phyloP scores from a whole-genome alignment of 164 flowering plant genomes.

The Buxus sempervirens region DNA sequence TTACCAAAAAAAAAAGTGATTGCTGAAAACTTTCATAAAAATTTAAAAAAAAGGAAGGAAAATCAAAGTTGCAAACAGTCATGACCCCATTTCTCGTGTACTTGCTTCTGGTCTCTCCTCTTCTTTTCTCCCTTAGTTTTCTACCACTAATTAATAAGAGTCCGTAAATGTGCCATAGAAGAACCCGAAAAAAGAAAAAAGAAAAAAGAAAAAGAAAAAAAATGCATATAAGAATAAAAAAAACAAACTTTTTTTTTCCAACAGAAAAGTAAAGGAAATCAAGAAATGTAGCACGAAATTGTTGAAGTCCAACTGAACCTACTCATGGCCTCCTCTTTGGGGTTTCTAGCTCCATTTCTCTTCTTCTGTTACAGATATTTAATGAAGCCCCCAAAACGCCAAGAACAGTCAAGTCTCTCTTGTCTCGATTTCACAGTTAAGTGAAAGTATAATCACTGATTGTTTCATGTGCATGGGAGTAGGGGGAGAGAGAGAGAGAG shows the following conservation, averaged over 20 bases:
- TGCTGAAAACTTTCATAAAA: too few relatives aligned
- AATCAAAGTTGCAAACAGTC: background rate
- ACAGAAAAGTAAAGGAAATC: slow-evolving; percentile 2
- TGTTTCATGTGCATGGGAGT: background rate
- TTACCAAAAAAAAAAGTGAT: too few relatives aligned
- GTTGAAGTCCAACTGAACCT: slow-evolving; percentile 12
- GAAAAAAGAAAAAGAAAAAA: background rate
- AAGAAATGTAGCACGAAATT: background rate
- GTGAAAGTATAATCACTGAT: too few relatives aligned
- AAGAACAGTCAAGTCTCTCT: too few relatives aligned
- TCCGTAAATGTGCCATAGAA: background rate
- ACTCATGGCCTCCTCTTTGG: background rate
- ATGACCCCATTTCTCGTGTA: background rate
- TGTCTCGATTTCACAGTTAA: too few relatives aligned
- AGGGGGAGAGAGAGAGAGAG: background rate
- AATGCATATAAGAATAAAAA: background rate
- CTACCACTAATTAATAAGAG: background rate
- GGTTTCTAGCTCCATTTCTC: background rate
- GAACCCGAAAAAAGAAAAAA: too few relatives aligned
- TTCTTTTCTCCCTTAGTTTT: too few relatives aligned
- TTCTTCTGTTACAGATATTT: background rate
- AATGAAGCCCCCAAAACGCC: background rate
- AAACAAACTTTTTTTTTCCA: slow-evolving; percentile 2
- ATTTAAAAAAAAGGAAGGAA: too few relatives aligned
- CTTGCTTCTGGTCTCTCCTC: background rate